These are phyloP conservation scores for Ormosia semicastrata DNA, from an alignment of 306 rosid genomes.

Conservation along the genomic window DNA sequence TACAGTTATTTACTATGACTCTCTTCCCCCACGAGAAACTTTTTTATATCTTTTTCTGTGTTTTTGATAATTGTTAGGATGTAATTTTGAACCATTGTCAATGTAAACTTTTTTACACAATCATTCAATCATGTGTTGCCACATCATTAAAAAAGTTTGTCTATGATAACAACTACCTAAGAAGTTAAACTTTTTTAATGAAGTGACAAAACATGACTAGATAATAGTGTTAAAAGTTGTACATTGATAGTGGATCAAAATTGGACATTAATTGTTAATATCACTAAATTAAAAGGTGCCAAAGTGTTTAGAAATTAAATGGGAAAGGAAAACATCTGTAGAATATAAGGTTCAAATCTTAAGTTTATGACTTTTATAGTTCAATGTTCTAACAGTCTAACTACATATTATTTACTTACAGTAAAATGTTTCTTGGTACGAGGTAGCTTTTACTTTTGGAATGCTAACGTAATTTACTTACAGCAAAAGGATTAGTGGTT, in stretches of 20 bases:
- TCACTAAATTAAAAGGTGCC: neutral
- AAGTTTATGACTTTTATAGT: neutral
- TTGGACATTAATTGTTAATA: no score
- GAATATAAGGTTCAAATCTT: neutral
- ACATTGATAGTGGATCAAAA: no score
- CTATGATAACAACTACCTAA: no score
- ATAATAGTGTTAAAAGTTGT: no score
- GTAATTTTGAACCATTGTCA: neutral
- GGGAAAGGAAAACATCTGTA: neutral
- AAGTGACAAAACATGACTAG: neutral
- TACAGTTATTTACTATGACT: neutral
- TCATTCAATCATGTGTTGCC: no score
- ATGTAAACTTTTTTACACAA: no score
- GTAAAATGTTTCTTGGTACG: neutral
- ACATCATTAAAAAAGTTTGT: no score
- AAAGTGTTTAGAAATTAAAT: neutral
- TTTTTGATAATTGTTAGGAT: neutral
- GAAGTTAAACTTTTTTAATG: no score
- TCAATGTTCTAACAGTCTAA: neutral
- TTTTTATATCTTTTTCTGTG: neutral
- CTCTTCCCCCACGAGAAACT: neutral
- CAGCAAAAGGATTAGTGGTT: slow-evolving; percentile 99
- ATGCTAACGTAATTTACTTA: slow-evolving; percentile 40
- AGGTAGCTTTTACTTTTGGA: neutral
- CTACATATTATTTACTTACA: neutral